Conservation (phyloP, 1,284 basidiomycete genomes). For the Tilletia walkeri region DNA sequence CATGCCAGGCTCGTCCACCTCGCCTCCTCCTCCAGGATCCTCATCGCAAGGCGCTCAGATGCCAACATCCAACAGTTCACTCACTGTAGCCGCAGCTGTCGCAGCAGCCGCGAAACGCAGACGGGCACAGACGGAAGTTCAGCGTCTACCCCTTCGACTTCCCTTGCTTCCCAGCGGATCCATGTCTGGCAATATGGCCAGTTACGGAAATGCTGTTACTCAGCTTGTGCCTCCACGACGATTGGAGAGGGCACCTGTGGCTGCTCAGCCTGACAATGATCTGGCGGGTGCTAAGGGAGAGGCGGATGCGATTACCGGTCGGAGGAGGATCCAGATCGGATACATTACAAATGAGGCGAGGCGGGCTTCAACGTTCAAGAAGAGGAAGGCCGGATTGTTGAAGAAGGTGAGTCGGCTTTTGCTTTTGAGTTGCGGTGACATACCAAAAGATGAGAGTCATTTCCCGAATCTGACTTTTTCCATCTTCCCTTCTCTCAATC, state of each 20-base stretch:
- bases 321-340: conserved; percentile 11
- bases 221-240: conserved; percentile 14
- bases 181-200: conserved; percentile 9
- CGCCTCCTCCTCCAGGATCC: no score
- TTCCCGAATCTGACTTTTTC: background rate
- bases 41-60: no score
- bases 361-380: conserved; percentile 12
- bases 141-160: background rate
- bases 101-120: background rate
- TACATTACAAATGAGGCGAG: conserved; percentile 15
- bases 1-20: no score
- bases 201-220: conserved; percentile 8
- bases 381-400: conserved; percentile 4
- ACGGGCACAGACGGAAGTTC: conserved; percentile 10
- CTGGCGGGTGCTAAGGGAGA: conserved; percentile 14
- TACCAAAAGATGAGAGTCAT: background rate
- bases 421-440: no score
- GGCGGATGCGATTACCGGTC: conserved; percentile 14
- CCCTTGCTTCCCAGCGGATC: background rate
- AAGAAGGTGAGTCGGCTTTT: conserved; percentile 8
- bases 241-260: background rate
- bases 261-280: background rate
- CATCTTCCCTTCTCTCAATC: no score
- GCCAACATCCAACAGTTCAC: no score
- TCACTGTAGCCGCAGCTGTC: no score